Conservation (phyloP, 1,284 basidiomycete species). For the Fomitopsis betulina region DNA sequence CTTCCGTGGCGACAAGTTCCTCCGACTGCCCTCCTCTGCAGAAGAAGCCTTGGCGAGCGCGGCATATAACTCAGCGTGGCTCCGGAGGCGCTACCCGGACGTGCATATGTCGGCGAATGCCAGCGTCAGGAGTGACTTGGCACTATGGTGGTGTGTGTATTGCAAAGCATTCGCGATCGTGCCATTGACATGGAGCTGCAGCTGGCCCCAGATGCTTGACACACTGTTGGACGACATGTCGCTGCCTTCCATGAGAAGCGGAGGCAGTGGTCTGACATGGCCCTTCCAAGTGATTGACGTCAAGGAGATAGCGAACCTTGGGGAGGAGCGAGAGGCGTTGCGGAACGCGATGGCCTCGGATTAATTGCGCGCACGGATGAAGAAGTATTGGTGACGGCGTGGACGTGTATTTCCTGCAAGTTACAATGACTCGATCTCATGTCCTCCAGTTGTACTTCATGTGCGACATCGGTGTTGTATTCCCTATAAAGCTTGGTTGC, state of each 20-base stretch:
- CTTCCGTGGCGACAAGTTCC: constrained; percentile 47
- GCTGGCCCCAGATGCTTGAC: constrained; percentile 56
- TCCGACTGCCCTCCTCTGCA: constrained; percentile 40
- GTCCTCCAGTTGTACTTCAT: too few relatives aligned
- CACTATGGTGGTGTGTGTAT: constrained; percentile 39
- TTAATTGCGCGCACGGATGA: neutral
- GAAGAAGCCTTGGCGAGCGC: constrained; percentile 40
- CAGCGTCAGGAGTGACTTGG: constrained; percentile 40
- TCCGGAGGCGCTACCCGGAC: constrained; percentile 45
- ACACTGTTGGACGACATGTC: constrained; percentile 56
- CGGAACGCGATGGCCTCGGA: neutral
- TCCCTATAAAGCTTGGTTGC: too few relatives aligned
- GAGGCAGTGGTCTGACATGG: constrained; percentile 59
- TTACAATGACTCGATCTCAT: too few relatives aligned
- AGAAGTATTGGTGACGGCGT: neutral
- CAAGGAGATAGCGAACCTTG: constrained; percentile 42
- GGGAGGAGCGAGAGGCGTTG: constrained; percentile 32
- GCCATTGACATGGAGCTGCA: constrained; percentile 15
- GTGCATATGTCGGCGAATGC: constrained; percentile 39
- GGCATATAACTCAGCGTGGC: constrained; percentile 42
- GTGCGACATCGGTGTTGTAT: too few relatives aligned
- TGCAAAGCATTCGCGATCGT: neutral
- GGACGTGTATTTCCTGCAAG: neutral
- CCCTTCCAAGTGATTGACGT: constrained; percentile 47
- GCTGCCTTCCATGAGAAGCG: constrained; percentile 43